phyloP scores from a whole-genome alignment of 805 yeast species.

The Metschnikowia orientalis region DNA sequence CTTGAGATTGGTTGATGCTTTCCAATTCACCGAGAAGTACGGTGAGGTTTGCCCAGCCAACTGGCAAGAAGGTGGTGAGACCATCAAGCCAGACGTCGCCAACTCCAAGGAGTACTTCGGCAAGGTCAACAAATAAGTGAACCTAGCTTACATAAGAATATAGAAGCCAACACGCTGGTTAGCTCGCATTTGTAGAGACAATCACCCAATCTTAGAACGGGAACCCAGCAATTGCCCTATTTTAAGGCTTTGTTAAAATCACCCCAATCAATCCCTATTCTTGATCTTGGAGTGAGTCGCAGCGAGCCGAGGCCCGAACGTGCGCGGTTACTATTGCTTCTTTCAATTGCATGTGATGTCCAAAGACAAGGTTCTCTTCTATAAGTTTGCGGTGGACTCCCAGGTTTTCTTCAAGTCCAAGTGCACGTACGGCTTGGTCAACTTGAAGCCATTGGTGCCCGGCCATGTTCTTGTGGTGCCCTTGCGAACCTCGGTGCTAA shows the following conservation, averaged over 20 bases:
- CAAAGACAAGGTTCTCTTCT: constrained; percentile 40
- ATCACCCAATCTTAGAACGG: too few species aligned
- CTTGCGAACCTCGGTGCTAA: constrained; percentile 51
- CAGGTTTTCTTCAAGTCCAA: constrained; percentile 60
- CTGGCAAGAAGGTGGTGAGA: constrained; percentile 89
- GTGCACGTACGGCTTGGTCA: constrained; percentile 79
- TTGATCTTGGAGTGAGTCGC: too few species aligned
- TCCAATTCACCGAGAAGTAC: constrained; percentile 98
- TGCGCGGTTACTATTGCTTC: too few species aligned
- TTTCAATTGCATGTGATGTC: too few species aligned
- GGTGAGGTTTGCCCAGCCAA: constrained; percentile 99
- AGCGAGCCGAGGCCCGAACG: too few species aligned
- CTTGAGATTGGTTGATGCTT: constrained; percentile 94
- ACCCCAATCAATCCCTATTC: too few species aligned
- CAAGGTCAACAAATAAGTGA: constrained; percentile 45
- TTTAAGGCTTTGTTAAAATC: too few species aligned
- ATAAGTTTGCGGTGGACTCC: constrained; percentile 49
- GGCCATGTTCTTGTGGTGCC: constrained; percentile 92
- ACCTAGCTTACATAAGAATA: neutral
- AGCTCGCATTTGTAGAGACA: too few species aligned
- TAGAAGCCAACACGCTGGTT: neutral
- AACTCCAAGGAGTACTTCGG: constrained; percentile 26
- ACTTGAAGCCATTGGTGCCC: constrained; percentile 85
- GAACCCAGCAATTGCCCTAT: too few species aligned
- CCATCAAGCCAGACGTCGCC: constrained; percentile 53